These are phyloP conservation scores for Ampelomyces quisqualis DNA, from an alignment of 2,329 filamentous ascomycete species.

Conservation along the genomic window DNA sequence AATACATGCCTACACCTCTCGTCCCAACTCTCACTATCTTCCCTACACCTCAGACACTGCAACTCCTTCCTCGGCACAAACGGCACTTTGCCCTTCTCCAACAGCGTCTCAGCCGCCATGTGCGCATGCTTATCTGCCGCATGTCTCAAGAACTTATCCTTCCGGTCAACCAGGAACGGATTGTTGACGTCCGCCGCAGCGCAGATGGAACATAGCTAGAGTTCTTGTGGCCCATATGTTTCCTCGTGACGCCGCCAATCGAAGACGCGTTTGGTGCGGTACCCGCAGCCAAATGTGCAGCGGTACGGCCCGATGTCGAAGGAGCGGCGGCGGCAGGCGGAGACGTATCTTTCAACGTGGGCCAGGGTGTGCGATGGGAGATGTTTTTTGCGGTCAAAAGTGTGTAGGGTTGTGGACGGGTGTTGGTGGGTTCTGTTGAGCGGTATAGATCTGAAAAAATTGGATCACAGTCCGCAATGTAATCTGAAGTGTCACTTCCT, in stretches of 20 bases:
- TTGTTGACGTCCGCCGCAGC: constrained; percentile 3
- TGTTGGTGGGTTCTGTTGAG: background rate
- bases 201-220: constrained; percentile 27
- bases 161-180: constrained; percentile 24
- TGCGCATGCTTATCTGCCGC: constrained; percentile 16
- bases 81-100: constrained; percentile 18
- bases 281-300: constrained; percentile 30
- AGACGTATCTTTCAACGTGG: constrained; percentile 21
- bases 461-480: background rate
- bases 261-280: constrained; percentile 24
- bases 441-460: background rate
- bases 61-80: constrained; percentile 14
- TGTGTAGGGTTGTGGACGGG: constrained; percentile 5
- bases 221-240: constrained; percentile 30
- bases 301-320: constrained; percentile 23
- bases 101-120: constrained; percentile 10
- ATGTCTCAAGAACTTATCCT: constrained; percentile 30
- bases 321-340: constrained; percentile 18
- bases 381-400: constrained; percentile 16
- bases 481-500: background rate
- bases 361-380: constrained; percentile 13
- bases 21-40: constrained; percentile 18
- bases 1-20: constrained; percentile 25
- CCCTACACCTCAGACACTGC: constrained; percentile 16
- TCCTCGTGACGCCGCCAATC: constrained; percentile 35